These are phyloP conservation scores for Eucalyptus caleyi DNA, from an alignment of 345 rosid genomes.

Conservation along the genomic window DNA sequence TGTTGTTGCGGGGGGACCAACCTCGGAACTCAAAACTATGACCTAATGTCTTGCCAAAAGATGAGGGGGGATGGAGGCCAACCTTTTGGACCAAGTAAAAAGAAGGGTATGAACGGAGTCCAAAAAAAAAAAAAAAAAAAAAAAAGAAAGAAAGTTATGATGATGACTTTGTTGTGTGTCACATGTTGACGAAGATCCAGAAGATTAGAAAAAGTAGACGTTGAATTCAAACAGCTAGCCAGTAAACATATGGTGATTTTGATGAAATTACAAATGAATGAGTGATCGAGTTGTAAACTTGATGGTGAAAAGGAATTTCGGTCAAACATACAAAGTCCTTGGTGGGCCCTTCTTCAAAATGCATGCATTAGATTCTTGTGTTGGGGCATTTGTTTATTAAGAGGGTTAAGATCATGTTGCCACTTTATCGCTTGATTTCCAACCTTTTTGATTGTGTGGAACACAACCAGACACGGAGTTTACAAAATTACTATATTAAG, in stretches of 20 bases:
- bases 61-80: not conserved
- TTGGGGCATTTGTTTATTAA: not conserved
- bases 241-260: not conserved
- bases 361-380: not conserved
- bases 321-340: not conserved
- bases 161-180: not conserved
- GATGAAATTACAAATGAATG: not conserved
- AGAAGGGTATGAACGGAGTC: not conserved
- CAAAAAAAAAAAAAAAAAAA: no score
- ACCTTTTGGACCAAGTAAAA: not conserved
- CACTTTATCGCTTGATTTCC: not conserved
- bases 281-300: not conserved
- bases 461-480: not conserved
- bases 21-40: not conserved
- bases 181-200: not conserved
- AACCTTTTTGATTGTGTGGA: not conserved
- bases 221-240: not conserved
- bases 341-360: not conserved
- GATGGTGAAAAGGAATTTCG: not conserved
- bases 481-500: not conserved
- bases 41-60: not conserved
- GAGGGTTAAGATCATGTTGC: not conserved
- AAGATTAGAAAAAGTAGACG: not conserved
- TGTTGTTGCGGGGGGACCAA: no score
- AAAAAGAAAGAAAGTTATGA: not conserved